Conservation (phyloP, 371 early-diverging fungal species). For the Apophysomyces variabilis region DNA sequence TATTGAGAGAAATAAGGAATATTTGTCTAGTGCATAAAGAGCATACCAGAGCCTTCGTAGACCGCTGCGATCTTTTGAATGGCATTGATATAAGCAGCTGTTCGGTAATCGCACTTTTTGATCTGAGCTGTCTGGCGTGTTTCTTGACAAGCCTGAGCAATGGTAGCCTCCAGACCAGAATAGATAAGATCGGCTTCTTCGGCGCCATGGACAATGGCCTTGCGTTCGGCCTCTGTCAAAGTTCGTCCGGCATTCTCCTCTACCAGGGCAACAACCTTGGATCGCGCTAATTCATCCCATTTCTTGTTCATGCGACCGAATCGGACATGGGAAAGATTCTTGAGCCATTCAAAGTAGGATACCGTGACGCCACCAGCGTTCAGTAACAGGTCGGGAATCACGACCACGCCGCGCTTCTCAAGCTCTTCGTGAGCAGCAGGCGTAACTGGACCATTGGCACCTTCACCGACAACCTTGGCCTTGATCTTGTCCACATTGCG, state of each 20-base stretch:
- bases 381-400: conserved; percentile 83
- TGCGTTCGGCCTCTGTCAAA: conserved; percentile 11
- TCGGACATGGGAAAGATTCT: conserved; percentile 86
- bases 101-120: conserved; percentile 80
- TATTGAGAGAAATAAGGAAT: conserved; percentile 8
- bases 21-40: conserved; percentile 64
- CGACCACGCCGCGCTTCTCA: conserved; percentile 66
- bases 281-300: conserved; percentile 87
- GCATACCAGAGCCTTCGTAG: conserved; percentile 79
- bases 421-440: conserved; percentile 80
- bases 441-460: conserved; percentile 88
- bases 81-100: conserved; percentile 85
- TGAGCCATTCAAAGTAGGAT: conserved; percentile 86
- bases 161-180: conserved; percentile 90
- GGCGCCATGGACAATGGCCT: conserved; percentile 80
- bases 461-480: conserved; percentile 90
- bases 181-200: conserved; percentile 92
- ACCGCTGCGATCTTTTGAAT: conserved; percentile 88
- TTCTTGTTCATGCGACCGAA: conserved; percentile 92
- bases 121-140: conserved; percentile 58
- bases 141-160: conserved; percentile 79
- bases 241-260: conserved; percentile 77
- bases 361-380: conserved; percentile 92
- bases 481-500: conserved; percentile 77
- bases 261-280: conserved; percentile 75